Evolutionary conservation across 176 grass and related monocot genomes (phyloP), one percentile per base, ranked within the genome.

Genomic region (Carex kokanica): DNA sequence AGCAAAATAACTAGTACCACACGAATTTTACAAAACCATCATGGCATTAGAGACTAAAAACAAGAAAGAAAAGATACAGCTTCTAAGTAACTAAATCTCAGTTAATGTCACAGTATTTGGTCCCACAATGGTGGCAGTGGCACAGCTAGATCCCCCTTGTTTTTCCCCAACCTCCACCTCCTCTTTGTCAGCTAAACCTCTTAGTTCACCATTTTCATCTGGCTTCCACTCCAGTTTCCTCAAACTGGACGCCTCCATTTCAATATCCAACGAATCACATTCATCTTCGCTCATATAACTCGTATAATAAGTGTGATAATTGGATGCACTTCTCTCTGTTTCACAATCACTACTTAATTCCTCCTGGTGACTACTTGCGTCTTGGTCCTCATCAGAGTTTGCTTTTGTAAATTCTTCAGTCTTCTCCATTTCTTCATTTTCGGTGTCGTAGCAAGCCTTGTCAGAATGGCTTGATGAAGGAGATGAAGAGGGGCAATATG

Each of bases 401-500:
- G 36, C 24, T 64, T 83, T 81, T 70, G 51, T 67, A 25, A 66
- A 60, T 27, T 83, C 88, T 12, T 78, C 79, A 13, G 77, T 83
- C 71, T 83, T 86, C 10, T 88, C 62, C 21, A 86, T 56, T 4
- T 85, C 54, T 81, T 83, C 84, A 83, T 90, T 86, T 49, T 93
- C 89, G 0, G 84, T 87, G 62, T 93, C 81, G 0, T 91, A 90
- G 69, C 91, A 93, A 25, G 77, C 88, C 9, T 91, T 88, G 79
- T 89, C 88, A 82, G 25, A 74, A 47, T 82, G 54, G 3, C 88
- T 91, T 34, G 91, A 90, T 8, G 87, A 81, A 72, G 92, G 90
- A 83, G 90, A 93, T 34, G 87, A 88, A 83, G 86, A 98, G 2
- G 92, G 82, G 62, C 87, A 91, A 79, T 90, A 94, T 16, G 86